Conservation (phyloP, 2,329 filamentous ascomycete species). For the Ceratocystis alfenasii region DNA sequence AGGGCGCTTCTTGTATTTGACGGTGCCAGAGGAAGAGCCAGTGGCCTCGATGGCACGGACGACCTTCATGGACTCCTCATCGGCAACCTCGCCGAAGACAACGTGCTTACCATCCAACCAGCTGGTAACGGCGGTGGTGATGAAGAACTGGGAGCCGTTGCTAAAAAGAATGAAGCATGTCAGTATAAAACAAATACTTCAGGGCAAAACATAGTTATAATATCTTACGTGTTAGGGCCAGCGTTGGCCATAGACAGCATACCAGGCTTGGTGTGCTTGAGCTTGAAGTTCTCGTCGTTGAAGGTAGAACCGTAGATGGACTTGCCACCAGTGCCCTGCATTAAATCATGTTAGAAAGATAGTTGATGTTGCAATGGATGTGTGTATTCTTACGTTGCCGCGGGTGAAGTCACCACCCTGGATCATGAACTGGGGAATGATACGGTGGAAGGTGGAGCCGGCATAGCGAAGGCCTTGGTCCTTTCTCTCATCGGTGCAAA, state of each 20-base stretch:
- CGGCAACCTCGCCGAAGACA: slow-evolving; percentile 66
- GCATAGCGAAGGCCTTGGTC: slow-evolving; percentile 75
- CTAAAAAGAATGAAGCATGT: slow-evolving; percentile 40
- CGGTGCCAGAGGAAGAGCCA: slow-evolving; percentile 42
- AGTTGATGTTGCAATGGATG: background rate
- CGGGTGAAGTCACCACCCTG: slow-evolving; percentile 94
- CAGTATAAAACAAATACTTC: background rate
- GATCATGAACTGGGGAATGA: slow-evolving; percentile 90
- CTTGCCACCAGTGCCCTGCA: slow-evolving; percentile 74
- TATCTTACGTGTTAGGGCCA: slow-evolving; percentile 72
- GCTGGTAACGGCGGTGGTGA: slow-evolving; percentile 82
- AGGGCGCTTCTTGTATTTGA: slow-evolving; percentile 46
- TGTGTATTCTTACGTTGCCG: slow-evolving; percentile 56
- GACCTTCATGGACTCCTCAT: slow-evolving; percentile 37
- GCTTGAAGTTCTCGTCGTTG: slow-evolving; percentile 78
- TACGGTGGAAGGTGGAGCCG: slow-evolving; percentile 78
- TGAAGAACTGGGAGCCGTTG: slow-evolving; percentile 97
- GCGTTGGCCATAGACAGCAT: slow-evolving; percentile 93
- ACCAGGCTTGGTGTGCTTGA: slow-evolving; percentile 62
- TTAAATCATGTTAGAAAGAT: slow-evolving; percentile 10
- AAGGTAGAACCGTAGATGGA: slow-evolving; percentile 96
- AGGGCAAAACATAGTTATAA: background rate
- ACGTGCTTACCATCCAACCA: slow-evolving; percentile 79
- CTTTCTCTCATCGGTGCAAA: slow-evolving; percentile 66
- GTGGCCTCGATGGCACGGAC: slow-evolving; percentile 52